A percentile compares a stretch with the other conserved stretches of the same genome.
Evolutionary conservation across 306 rosid species (phyloP).

Genomic region (Abrus pulchellus): DNA sequence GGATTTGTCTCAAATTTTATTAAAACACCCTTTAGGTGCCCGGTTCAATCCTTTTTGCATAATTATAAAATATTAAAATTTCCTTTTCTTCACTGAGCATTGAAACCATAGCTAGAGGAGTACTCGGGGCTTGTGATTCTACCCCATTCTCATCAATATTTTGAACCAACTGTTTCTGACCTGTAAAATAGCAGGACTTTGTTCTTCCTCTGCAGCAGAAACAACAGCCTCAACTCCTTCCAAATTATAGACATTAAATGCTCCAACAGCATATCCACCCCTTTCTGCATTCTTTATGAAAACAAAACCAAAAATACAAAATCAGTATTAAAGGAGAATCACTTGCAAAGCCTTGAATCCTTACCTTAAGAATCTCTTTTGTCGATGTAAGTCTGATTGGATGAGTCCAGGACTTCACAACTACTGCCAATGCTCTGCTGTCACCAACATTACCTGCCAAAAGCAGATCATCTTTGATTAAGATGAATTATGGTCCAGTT

Average conservation of each 20-base stretch:
- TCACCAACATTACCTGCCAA: slow-evolving; percentile 93
- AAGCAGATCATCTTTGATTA: slow-evolving; percentile 36
- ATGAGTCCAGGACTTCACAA: slow-evolving; percentile 84
- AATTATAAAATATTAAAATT: background rate
- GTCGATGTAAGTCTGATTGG: slow-evolving; percentile 74
- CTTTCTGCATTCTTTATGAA: slow-evolving; percentile 74
- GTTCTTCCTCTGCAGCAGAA: slow-evolving; percentile 92
- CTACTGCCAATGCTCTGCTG: slow-evolving; percentile 76
- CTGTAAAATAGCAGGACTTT: slow-evolving; percentile 97
- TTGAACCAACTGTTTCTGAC: slow-evolving; percentile 53
- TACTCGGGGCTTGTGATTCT: background rate
- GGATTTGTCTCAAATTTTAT: background rate
- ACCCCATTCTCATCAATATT: slow-evolving; percentile 10
- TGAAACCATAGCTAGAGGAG: background rate
- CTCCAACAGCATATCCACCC: slow-evolving; percentile 97
- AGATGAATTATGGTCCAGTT: slow-evolving; percentile 16
- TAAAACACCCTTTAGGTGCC: slow-evolving; percentile 12
- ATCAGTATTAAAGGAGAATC: slow-evolving; percentile 42
- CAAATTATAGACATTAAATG: slow-evolving; percentile 95
- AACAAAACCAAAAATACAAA: background rate
- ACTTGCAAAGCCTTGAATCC: slow-evolving; percentile 38
- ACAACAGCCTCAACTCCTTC: slow-evolving; percentile 96
- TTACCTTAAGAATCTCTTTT: slow-evolving; percentile 88
- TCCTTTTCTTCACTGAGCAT: background rate
- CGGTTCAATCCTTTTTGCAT: background rate